Conservation (phyloP, 805 yeast genomes). For the Clavispora phyllophila region DNA sequence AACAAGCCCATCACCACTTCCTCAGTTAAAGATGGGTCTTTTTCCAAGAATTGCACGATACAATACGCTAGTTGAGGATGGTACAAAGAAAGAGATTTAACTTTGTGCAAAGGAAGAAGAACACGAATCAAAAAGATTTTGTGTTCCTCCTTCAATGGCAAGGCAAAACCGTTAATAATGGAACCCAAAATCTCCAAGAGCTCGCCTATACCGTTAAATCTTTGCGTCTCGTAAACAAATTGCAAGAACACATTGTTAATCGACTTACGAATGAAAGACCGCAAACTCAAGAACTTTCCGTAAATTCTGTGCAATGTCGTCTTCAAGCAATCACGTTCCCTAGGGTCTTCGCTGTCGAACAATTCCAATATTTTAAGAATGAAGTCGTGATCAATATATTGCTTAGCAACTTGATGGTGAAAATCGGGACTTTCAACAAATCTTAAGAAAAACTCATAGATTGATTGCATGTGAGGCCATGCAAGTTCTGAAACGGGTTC, state of each 20-base stretch:
- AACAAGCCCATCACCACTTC: conserved; percentile 93
- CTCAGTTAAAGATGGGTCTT: conserved; percentile 87
- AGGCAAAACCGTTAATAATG: conserved; percentile 95
- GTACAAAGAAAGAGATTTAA: conserved; percentile 78
- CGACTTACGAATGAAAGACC: conserved; percentile 87
- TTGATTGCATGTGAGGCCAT: conserved; percentile 98
- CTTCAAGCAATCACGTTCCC: conserved; percentile 92
- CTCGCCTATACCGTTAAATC: conserved; percentile 95
- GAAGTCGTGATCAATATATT: conserved; percentile 87
- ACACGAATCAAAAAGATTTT: conserved; percentile 84
- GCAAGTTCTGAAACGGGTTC: conserved; percentile 95
- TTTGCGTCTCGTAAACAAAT: conserved; percentile 90
- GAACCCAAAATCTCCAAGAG: conserved; percentile 91
- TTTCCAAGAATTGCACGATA: conserved; percentile 92
- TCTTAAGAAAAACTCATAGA: conserved; percentile 87
- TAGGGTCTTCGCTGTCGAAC: conserved; percentile 93
- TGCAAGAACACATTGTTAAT: conserved; percentile 90
- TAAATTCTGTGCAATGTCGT: conserved; percentile 94
- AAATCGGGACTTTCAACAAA: conserved; percentile 94
- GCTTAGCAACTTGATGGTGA: conserved; percentile 88
- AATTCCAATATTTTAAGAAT: conserved; percentile 76
- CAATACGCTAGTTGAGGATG: conserved; percentile 98
- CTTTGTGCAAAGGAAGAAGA: conserved; percentile 88
- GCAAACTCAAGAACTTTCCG: conserved; percentile 85
- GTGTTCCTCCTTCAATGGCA: conserved; percentile 96